Evolutionary conservation across 129 eudicot species (phyloP).

Genomic region (Pulicaria dysenterica): DNA sequence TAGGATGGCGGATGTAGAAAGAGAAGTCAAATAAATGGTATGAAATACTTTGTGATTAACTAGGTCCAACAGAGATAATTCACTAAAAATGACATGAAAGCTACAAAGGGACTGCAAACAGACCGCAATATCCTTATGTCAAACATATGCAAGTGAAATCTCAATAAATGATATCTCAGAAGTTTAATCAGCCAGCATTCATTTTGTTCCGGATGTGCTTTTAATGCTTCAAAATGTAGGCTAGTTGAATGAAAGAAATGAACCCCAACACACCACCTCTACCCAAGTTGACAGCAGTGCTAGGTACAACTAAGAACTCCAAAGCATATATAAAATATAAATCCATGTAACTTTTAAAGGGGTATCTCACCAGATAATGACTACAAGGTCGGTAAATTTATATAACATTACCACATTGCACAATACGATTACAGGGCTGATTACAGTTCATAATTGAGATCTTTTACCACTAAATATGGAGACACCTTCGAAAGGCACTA

Average conservation of each 20-base stretch:
- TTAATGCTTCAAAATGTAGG: neutral
- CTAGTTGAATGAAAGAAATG: conserved; percentile 4
- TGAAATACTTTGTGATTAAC: no score
- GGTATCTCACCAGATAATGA: neutral
- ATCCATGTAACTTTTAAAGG: neutral
- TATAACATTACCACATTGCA: conserved; percentile 24
- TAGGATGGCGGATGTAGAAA: no score
- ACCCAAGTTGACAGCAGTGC: conserved; percentile 5
- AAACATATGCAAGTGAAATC: neutral
- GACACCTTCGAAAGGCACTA: conserved; percentile 6
- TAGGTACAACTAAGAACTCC: conserved; percentile 11
- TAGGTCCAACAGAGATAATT: no score
- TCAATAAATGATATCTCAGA: neutral
- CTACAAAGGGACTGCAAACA: neutral
- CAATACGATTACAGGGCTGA: conserved; percentile 25
- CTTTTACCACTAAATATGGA: neutral
- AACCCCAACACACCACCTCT: conserved; percentile 14
- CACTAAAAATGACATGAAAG: neutral
- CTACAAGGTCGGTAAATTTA: conserved; percentile 12
- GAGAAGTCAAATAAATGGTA: no score
- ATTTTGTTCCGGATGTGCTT: neutral
- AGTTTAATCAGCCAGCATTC: neutral
- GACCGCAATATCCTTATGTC: neutral
- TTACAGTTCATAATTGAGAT: conserved; percentile 30
- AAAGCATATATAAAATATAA: conserved; percentile 21